phyloP scores from a whole-genome alignment of 768 basidiomycete species.

The Dioszegia crocea region DNA sequence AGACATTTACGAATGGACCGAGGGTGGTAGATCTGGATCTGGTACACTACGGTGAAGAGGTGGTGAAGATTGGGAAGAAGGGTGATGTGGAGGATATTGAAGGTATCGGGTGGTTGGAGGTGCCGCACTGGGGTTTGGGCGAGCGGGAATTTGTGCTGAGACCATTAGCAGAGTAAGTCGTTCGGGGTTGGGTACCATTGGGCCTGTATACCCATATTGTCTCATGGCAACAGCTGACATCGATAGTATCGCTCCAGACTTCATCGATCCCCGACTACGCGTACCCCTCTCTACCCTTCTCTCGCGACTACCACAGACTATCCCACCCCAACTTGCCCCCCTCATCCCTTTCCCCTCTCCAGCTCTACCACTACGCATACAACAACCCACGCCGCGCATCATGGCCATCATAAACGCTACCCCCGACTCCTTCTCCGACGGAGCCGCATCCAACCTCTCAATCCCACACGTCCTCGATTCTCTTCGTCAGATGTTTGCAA shows the following conservation, averaged over 20 bases:
- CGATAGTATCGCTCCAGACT: slow-evolving; percentile 72
- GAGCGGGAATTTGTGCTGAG: slow-evolving; percentile 91
- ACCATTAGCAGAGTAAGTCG: slow-evolving; percentile 76
- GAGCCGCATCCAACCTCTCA: slow-evolving; percentile 59
- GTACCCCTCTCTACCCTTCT: slow-evolving; percentile 53
- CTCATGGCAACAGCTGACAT: not conserved
- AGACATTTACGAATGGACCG: slow-evolving; percentile 77
- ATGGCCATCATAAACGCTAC: slow-evolving; percentile 94
- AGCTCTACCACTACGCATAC: slow-evolving; percentile 21
- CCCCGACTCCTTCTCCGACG: slow-evolving; percentile 95
- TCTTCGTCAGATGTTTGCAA: slow-evolving; percentile 10
- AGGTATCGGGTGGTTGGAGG: slow-evolving; percentile 60
- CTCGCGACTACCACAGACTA: slow-evolving; percentile 42
- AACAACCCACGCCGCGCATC: slow-evolving; percentile 55
- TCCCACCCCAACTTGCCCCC: slow-evolving; percentile 29
- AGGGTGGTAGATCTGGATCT: slow-evolving; percentile 87
- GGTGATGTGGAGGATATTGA: slow-evolving; percentile 51
- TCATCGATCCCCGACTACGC: slow-evolving; percentile 61
- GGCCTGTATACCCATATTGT: no score
- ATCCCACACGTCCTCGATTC: slow-evolving; percentile 6
- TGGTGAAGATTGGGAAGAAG: slow-evolving; percentile 59
- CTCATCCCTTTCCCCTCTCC: slow-evolving; percentile 36
- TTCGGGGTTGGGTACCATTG: not conserved
- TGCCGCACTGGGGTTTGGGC: slow-evolving; percentile 74
- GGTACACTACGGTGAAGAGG: slow-evolving; percentile 62